phyloP scores from a whole-genome alignment of 2,329 filamentous ascomycete species.

The Harringtonia lauricola region DNA sequence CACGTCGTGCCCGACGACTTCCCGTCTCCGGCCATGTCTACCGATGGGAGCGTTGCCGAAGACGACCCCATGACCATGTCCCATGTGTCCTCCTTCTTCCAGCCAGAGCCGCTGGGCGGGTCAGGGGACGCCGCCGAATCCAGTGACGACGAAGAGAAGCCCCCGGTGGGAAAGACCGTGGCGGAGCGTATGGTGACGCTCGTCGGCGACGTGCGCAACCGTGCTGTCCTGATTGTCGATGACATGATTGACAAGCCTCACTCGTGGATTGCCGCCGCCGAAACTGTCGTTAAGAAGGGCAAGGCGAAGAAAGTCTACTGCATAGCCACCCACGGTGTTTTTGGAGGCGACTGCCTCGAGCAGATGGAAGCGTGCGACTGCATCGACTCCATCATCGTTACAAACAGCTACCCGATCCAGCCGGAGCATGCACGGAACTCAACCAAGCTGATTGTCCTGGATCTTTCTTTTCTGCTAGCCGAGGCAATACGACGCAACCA shows the following conservation, averaged over 20 bases:
- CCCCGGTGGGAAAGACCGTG: constrained; percentile 43
- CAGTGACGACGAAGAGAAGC: constrained; percentile 79
- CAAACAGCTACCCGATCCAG: constrained; percentile 90
- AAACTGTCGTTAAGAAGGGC: constrained; percentile 90
- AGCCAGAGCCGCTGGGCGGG: constrained; percentile 64
- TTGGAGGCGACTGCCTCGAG: constrained; percentile 79
- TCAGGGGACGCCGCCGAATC: constrained; percentile 72
- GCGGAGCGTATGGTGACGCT: constrained; percentile 93
- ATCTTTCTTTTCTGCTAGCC: constrained; percentile 75
- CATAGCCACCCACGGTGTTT: constrained; percentile 93
- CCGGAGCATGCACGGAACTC: constrained; percentile 58
- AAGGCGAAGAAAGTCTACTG: constrained; percentile 90
- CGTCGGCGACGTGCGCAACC: constrained; percentile 85
- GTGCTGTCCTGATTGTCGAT: constrained; percentile 88
- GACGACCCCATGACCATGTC: constrained; percentile 76
- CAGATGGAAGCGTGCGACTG: constrained; percentile 87
- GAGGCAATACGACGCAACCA: constrained; percentile 95
- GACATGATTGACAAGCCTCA: constrained; percentile 98
- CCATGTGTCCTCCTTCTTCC: constrained; percentile 69
- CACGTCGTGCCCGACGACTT: constrained; percentile 94
- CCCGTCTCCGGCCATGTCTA: constrained; percentile 63
- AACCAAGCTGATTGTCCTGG: constrained; percentile 79
- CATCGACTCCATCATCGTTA: constrained; percentile 90
- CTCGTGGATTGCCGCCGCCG: constrained; percentile 94
- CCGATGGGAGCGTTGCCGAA: constrained; percentile 53